Evolutionary conservation across 1,139 yeast species (phyloP).

Genomic region (Saccharomyces hybrid): DNA sequence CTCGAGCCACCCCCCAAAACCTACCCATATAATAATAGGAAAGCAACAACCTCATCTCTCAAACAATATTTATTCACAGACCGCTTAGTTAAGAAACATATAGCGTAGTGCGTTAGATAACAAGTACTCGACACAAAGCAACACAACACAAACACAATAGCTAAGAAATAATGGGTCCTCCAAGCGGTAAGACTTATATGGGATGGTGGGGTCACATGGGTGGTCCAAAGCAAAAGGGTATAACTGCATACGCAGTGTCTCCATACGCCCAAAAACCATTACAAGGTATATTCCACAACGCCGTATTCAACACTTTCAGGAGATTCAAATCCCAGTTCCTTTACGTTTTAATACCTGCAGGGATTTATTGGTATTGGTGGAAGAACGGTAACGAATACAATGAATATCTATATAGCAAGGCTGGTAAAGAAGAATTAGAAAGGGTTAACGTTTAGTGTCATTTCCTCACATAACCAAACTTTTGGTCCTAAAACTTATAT

Average conservation of each 20-base stretch:
- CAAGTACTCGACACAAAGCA: neutral
- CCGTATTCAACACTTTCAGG: conserved; percentile 90
- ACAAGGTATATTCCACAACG: conserved; percentile 77
- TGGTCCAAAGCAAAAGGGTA: conserved; percentile 81
- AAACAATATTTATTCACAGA: neutral
- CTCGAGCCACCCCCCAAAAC: neutral
- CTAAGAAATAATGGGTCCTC: conserved; percentile 43
- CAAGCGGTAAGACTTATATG: conserved; percentile 72
- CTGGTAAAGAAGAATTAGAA: conserved; percentile 89
- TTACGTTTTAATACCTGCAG: conserved; percentile 70
- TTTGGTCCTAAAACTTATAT: neutral
- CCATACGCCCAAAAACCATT: conserved; percentile 92
- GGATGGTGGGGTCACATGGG: conserved; percentile 97
- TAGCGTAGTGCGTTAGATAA: neutral
- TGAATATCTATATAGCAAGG: conserved; percentile 93
- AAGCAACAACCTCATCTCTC: neutral
- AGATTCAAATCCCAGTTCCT: conserved; percentile 84
- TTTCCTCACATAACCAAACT: neutral
- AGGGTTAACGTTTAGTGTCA: conserved; percentile 55
- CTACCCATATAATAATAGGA: neutral
- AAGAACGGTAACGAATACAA: conserved; percentile 82
- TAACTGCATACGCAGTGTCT: conserved; percentile 80
- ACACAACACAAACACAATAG: neutral
- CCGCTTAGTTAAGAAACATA: neutral
- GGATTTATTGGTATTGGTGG: conserved; percentile 83